These are phyloP conservation scores for Tulasnella calospora DNA, from an alignment of 768 basidiomycete species.

Conservation along the genomic window DNA sequence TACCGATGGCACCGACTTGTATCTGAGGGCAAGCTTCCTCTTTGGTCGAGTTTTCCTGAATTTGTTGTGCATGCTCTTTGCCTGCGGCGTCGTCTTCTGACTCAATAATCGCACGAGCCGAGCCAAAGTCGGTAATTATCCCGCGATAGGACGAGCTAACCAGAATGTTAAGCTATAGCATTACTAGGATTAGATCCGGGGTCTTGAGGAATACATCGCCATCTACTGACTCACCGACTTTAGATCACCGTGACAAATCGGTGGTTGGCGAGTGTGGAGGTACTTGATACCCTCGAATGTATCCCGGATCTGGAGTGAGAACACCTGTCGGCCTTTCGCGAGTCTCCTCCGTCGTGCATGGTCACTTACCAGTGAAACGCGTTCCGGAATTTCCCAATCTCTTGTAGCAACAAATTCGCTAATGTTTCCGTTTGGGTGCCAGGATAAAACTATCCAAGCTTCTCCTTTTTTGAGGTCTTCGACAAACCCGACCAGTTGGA, in stretches of 20 bases:
- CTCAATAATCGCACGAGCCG: neutral
- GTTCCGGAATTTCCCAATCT: neutral
- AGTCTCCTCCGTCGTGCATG: neutral
- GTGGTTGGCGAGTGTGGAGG: slow-evolving; percentile 2
- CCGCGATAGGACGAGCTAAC: neutral
- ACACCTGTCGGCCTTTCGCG: neutral
- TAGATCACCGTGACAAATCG: slow-evolving; percentile 16
- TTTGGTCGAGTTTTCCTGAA: neutral
- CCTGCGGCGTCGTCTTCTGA: neutral
- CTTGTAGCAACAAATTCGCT: neutral
- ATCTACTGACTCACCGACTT: slow-evolving; percentile 7
- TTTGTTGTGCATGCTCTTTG: neutral
- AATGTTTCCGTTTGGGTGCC: neutral
- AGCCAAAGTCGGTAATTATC: neutral
- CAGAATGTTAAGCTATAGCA: neutral
- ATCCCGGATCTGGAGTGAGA: neutral
- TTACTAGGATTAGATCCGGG: neutral
- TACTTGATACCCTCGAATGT: slow-evolving; percentile 7
- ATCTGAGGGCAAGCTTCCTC: neutral
- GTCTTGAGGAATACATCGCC: neutral
- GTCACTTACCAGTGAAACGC: neutral
- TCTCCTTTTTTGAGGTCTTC: neutral
- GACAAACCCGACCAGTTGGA: neutral
- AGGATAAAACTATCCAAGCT: neutral
- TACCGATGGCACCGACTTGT: neutral